These are phyloP conservation scores for Asterophora parasitica DNA, from an alignment of 768 basidiomycete genomes.

Conservation along the genomic window DNA sequence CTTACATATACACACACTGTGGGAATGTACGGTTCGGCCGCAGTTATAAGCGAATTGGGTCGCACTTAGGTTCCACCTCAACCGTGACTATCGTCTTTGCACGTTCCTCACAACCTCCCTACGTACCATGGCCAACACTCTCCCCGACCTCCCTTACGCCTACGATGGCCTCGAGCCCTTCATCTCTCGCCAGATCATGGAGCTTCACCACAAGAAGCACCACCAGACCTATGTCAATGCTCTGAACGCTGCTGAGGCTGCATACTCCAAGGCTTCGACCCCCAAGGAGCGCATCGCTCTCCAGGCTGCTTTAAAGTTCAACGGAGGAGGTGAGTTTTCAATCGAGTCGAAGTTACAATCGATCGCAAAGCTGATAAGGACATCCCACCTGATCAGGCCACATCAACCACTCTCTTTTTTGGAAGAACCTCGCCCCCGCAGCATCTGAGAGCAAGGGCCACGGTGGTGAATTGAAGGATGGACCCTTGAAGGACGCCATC, in stretches of 20 bases:
- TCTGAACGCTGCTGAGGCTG: constrained; percentile 83
- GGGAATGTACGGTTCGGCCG: constrained; percentile 8
- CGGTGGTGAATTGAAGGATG: constrained; percentile 57
- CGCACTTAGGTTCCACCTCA: background rate
- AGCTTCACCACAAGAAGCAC: constrained; percentile 91
- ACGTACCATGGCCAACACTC: constrained; percentile 24
- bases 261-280: constrained; percentile 59
- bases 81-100: background rate
- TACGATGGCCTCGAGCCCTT: constrained; percentile 94
- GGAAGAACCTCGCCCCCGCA: constrained; percentile 85
- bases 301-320: constrained; percentile 91
- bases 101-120: background rate
- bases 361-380: constrained; percentile 14
- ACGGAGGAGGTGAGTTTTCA: constrained; percentile 75
- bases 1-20: constrained; percentile 11
- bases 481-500: constrained; percentile 67
- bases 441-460: constrained; percentile 45
- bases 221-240: constrained; percentile 93
- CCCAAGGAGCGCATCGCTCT: constrained; percentile 83
- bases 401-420: constrained; percentile 95
- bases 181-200: constrained; percentile 91
- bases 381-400: constrained; percentile 49
- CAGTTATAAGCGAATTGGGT: constrained; percentile 9
- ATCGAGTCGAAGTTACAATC: constrained; percentile 8
- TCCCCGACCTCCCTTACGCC: constrained; percentile 70